Evolutionary conservation across 768 basidiomycete genomes (phyloP), one percentile per base, ranked within the genome.

Genomic region (Trametes villosa): DNA sequence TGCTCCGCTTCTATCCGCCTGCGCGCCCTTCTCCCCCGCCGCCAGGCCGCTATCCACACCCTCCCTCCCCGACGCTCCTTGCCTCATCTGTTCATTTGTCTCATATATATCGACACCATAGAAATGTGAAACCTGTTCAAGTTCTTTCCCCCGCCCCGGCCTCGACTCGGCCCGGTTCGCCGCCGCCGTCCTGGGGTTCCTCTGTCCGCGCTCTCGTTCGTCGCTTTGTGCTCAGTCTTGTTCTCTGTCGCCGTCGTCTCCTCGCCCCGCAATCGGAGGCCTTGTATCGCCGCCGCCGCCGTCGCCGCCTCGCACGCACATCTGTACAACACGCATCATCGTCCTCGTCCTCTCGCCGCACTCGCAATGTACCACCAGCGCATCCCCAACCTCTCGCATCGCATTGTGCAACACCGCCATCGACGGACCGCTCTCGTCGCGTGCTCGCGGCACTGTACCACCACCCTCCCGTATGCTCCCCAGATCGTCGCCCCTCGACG

Each of bases 81-180:
- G 62, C 62, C 55, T 49, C 51, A 63, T 63, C 62, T 63, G 62
- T 63, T 48, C 47, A 53, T 57, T 63, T 57, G 62, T 63, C 53
- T 46, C 46, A 44, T 63, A 44, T 63, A 58, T 59, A 53, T 58
- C 62, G 57, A 49, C 56, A 44, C 33, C 57, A 42, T 63, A 63
- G 57, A 63, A 63, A 63, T 63, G 62, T 63, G 46, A 63, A 59
- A 44, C 48, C 44, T 48, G 51, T 57, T 52, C 22, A 48, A 50
- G 26, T 46, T 41, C 41, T 51, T 27, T 33, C 36, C 24, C 34
- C 12, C 33, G 30, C 24, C 22, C 45, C 42, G 24, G 20, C 44
- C 13, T 34, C 12, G 29, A 29, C 50, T 41, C 29, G 2, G 26
- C 22, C 18, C 44, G 3, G 11, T 17, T 22, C 4, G 11, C 42